Percentiles rank a stretch among this genome's conserved stretches.
Evolutionary conservation across 345 rosid genomes (phyloP).

Genomic region (Anastatica hierochuntica): DNA sequence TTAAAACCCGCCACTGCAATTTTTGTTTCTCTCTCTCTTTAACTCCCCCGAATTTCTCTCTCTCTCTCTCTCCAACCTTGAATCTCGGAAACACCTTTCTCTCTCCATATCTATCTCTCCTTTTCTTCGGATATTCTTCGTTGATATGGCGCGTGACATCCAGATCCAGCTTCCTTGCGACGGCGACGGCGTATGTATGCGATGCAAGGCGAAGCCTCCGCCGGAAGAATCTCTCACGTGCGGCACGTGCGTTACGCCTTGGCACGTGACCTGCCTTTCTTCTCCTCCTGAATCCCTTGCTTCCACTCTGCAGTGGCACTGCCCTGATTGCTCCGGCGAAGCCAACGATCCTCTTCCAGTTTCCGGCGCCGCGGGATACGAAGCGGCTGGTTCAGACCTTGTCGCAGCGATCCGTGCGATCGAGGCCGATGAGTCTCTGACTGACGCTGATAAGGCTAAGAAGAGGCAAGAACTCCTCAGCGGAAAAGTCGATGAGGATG

Average conservation of each 20-base stretch:
- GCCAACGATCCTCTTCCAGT: not conserved
- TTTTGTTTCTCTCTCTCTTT: not conserved
- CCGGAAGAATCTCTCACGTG: conserved; percentile 43
- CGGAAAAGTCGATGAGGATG: conserved; percentile 21
- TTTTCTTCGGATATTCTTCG: no score
- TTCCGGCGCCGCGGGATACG: not conserved
- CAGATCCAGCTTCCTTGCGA: conserved; percentile 60
- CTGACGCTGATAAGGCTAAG: conserved; percentile 40
- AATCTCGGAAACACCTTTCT: not conserved
- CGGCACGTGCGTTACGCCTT: conserved; percentile 50
- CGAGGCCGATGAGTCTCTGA: conserved; percentile 36
- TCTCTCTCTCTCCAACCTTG: no score
- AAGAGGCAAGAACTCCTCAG: conserved; percentile 44
- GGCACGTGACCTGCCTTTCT: conserved; percentile 60
- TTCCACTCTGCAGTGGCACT: conserved; percentile 44
- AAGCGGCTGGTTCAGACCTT: not conserved
- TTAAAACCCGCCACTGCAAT: no score
- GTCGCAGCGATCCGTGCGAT: conserved; percentile 32
- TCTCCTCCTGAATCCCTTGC: conserved; percentile 35
- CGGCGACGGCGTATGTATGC: conserved; percentile 56
- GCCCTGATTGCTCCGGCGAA: conserved; percentile 42
- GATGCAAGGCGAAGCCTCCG: conserved; percentile 36
- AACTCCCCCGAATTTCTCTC: not conserved
- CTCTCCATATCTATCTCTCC: not conserved
- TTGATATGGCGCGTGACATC: conserved; percentile 28